phyloP scores from a whole-genome alignment of 192 early-diverging fungal genomes.

The Coemansia sp. region DNA sequence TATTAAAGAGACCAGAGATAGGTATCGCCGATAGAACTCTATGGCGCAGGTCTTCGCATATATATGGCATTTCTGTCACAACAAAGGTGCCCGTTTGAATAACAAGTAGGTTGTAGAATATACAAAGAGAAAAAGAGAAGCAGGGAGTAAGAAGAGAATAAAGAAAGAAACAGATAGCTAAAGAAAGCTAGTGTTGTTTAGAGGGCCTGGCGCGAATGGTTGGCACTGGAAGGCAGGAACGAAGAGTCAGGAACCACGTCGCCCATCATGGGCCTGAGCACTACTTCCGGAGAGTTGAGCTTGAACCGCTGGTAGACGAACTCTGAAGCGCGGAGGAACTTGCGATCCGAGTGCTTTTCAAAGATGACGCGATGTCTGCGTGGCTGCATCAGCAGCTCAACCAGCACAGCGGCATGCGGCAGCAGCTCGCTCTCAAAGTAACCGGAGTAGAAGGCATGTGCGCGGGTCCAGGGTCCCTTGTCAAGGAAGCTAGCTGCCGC shows the following conservation, averaged over 20 bases:
- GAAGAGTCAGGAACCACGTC: constrained; percentile 6
- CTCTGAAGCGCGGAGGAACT: constrained; percentile 38
- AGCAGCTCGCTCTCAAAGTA: constrained; percentile 65
- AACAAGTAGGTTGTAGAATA: too few species aligned
- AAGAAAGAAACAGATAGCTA: too few species aligned
- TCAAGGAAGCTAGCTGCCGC: constrained; percentile 24
- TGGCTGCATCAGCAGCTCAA: constrained; percentile 57
- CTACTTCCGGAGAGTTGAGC: constrained; percentile 2
- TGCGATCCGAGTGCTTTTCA: constrained; percentile 50
- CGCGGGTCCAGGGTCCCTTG: constrained; percentile 52
- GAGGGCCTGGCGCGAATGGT: not conserved
- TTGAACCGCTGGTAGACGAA: constrained; percentile 45
- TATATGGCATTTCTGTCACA: too few species aligned
- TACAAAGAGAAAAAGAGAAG: too few species aligned
- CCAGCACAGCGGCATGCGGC: constrained; percentile 45
- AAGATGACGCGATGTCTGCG: constrained; percentile 39
- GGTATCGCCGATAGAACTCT: too few species aligned
- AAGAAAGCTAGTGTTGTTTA: not conserved
- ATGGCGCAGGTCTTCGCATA: too few species aligned
- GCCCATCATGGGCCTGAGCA: constrained; percentile 11
- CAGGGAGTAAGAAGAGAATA: too few species aligned
- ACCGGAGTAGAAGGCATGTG: constrained; percentile 66
- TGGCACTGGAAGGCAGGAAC: not conserved
- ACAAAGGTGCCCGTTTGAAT: too few species aligned
- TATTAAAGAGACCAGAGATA: too few species aligned